Conservation (phyloP, 2,329 filamentous ascomycete species). For the Talaromyces sp. region DNA sequence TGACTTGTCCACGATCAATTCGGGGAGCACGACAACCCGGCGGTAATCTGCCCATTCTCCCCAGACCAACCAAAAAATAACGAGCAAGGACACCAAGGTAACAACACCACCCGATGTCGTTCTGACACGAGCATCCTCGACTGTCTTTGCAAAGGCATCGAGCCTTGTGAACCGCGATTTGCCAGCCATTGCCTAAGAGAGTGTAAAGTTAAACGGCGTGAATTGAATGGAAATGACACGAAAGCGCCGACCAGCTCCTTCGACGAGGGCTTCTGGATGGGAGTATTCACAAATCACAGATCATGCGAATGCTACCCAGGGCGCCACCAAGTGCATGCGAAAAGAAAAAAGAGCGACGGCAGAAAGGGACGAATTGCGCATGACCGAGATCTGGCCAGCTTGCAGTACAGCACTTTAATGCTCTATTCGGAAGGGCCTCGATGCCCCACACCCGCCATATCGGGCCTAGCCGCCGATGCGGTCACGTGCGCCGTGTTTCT, state of each 20-base stretch:
- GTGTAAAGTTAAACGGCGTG: slow-evolving; percentile 16
- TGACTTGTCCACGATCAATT: slow-evolving; percentile 93
- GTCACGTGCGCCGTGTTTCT: slow-evolving; percentile 6
- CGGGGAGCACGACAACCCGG: slow-evolving; percentile 77
- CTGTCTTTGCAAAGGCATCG: slow-evolving; percentile 98
- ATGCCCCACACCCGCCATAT: background rate
- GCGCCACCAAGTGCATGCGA: background rate
- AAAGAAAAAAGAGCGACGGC: background rate
- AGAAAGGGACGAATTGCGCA: slow-evolving; percentile 4
- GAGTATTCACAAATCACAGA: slow-evolving; percentile 2
- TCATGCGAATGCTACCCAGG: slow-evolving; percentile 7
- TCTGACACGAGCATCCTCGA: slow-evolving; percentile 93
- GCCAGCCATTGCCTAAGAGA: slow-evolving; percentile 59
- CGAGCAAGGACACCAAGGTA: slow-evolving; percentile 81
- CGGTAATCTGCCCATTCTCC: slow-evolving; percentile 96
- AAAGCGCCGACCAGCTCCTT: slow-evolving; percentile 13
- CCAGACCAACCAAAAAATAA: slow-evolving; percentile 84
- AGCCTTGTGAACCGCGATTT: slow-evolving; percentile 95
- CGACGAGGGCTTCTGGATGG: slow-evolving; percentile 12
- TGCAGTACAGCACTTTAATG: slow-evolving; percentile 8
- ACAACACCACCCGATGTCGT: slow-evolving; percentile 94
- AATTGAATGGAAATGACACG: background rate
- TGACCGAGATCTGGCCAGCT: slow-evolving; percentile 13
- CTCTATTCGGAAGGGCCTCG: slow-evolving; percentile 9
- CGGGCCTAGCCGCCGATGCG: background rate